phyloP scores from a whole-genome alignment of 208 protist genomes.

The Plasmodiophora brassicae region DNA sequence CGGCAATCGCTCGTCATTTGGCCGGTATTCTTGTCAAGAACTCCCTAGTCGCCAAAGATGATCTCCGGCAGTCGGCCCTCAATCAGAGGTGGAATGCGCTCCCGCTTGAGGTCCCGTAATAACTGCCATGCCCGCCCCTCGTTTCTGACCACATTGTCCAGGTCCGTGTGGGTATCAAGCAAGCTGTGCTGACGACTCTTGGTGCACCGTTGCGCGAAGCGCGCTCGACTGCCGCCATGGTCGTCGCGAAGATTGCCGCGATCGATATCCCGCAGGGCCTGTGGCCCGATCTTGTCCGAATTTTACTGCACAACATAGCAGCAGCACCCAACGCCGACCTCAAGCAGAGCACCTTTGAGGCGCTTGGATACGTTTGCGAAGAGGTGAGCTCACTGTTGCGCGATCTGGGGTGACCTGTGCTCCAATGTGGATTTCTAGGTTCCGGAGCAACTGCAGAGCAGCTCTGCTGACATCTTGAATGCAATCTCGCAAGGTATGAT shows the following conservation, averaged over 20 bases:
- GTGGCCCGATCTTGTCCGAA: conserved; percentile 81
- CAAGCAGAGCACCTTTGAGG: conserved; percentile 82
- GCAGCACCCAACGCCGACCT: conserved; percentile 60
- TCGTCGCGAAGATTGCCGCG: conserved; percentile 80
- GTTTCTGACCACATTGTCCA: background rate
- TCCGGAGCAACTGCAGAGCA: conserved; percentile 18
- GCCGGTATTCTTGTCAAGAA: conserved; percentile 89
- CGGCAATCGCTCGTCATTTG: conserved; percentile 70
- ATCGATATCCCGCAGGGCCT: conserved; percentile 85
- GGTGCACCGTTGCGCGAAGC: conserved; percentile 69
- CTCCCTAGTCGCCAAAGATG: conserved; percentile 72
- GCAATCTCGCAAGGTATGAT: conserved; percentile 47
- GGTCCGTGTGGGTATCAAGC: conserved; percentile 13
- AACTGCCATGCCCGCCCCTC: background rate
- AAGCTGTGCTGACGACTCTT: conserved; percentile 69
- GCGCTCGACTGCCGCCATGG: conserved; percentile 81
- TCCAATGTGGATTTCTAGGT: background rate
- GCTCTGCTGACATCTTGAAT: background rate
- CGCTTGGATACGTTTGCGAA: conserved; percentile 93
- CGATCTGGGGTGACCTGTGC: background rate
- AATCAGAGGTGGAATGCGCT: background rate
- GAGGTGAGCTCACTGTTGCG: conserved; percentile 63
- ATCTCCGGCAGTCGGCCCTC: background rate
- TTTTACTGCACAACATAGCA: conserved; percentile 70
- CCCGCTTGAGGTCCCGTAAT: background rate